Conservation (phyloP, 345 rosid genomes). For the Geranium brycei region DNA sequence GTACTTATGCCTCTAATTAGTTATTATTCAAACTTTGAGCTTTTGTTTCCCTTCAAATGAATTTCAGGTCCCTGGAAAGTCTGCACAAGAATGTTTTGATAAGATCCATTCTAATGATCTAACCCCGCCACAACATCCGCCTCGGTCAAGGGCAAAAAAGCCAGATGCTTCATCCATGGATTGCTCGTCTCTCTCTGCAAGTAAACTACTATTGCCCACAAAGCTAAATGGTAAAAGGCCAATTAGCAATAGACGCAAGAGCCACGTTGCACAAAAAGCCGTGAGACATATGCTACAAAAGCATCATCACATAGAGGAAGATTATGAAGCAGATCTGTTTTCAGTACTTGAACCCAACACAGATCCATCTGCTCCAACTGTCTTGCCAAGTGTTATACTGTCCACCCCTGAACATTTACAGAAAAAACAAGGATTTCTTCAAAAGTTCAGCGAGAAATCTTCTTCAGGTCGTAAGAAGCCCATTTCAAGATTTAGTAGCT, state of each 20-base stretch:
- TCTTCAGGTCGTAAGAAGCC: constrained; percentile 23
- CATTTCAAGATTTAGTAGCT: constrained; percentile 27
- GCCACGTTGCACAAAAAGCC: constrained; percentile 33
- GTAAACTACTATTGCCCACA: constrained; percentile 44
- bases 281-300: constrained; percentile 50
- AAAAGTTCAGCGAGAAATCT: constrained; percentile 23
- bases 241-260: constrained; percentile 18
- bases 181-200: constrained; percentile 49
- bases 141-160: constrained; percentile 40
- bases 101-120: constrained; percentile 45
- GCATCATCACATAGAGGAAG: constrained; percentile 31
- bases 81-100: constrained; percentile 76
- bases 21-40: not conserved
- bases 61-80: constrained; percentile 67
- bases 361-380: constrained; percentile 13
- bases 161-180: constrained; percentile 27
- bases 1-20: too few species aligned
- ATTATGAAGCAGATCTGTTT: constrained; percentile 49
- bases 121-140: constrained; percentile 47
- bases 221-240: constrained; percentile 22
- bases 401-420: constrained; percentile 34
- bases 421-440: constrained; percentile 30
- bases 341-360: constrained; percentile 53
- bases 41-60: constrained; percentile 2
- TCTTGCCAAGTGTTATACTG: constrained; percentile 12